A percentile compares a stretch with the other conserved stretches of the same genome.
phyloP scores from a whole-genome alignment of 2,329 filamentous ascomycete species.

The Fusarium penzigii region DNA sequence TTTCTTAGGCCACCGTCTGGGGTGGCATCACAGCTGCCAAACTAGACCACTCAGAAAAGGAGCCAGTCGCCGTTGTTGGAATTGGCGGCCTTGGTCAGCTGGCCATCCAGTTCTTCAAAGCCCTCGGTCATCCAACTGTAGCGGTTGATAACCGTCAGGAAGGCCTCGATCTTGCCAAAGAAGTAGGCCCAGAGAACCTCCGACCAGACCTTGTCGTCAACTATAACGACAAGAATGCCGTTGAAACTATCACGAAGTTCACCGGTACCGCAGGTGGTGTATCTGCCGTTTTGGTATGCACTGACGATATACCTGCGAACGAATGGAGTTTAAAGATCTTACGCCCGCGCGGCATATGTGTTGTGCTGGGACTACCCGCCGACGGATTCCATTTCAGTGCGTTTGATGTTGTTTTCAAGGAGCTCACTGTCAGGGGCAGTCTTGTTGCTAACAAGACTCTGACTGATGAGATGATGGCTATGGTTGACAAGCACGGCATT shows the following conservation, averaged over 20 bases:
- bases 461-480: too few species aligned
- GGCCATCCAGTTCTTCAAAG: conserved; percentile 24
- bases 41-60: not conserved
- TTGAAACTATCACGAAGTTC: conserved; percentile 1
- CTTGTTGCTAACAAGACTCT: too few species aligned
- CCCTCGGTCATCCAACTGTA: conserved; percentile 24
- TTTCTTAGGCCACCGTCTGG: conserved; percentile 1
- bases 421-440: not conserved
- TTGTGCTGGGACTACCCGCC: conserved; percentile 4
- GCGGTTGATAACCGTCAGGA: conserved; percentile 18
- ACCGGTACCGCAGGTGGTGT: conserved; percentile 1
- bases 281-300: conserved; percentile 4
- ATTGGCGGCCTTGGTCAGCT: conserved; percentile 24
- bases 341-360: not conserved
- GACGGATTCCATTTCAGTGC: conserved; percentile 3
- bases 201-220: conserved; percentile 3
- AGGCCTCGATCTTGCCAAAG: not conserved
- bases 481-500: too few species aligned
- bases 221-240: not conserved
- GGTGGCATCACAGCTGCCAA: conserved; percentile 1
- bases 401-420: conserved; percentile 4
- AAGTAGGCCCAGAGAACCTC: not conserved
- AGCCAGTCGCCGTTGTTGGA: conserved; percentile 9
- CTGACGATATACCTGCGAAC: conserved; percentile 1
- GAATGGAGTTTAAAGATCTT: conserved; percentile 6